Evolutionary conservation across 2,329 filamentous ascomycete species (phyloP), one percentile per base, ranked within the genome.

Genomic region (Hyphodiscus sp.): DNA sequence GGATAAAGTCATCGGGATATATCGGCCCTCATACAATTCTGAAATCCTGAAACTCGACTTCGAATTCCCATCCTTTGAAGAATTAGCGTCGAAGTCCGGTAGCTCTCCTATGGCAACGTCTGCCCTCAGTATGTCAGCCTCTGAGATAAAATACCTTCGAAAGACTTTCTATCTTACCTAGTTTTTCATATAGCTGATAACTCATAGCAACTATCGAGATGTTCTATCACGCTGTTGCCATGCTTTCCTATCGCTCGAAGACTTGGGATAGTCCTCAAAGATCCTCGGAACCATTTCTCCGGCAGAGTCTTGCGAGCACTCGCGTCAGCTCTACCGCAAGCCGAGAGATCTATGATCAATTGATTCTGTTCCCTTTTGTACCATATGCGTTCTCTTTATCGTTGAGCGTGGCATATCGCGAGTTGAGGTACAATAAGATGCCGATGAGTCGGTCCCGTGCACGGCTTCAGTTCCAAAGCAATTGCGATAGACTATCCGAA

Each of bases 151-250:
- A 15, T 4, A n/a, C 11, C 33, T 15, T 15, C 11, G 33, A 38
- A 38, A 10, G 33, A 26, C 23, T 26, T 26, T 26, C 23, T 26
- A n/a, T n/a, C 8, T 26, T 3, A 26, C 23, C 23, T 26, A 26
- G 8, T 26, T 8, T 26, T 26, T 8, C 23, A 26, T 26, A 8
- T 26, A n/a, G 41, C 10, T 47, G 2, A 42, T 49, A 41, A 51
- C 7, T 18, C 11, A 13, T 41, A 82, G 80, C 75, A 8, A 83
- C 82, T 0, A 73, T 85, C 7, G 82, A 85, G 59, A 76, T 79
- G 0, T 76, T 86, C 16, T 86, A 86, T 60, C 81, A 85, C 60
- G 80, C 81, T 2, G 77, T 86, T 7, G 78, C 80, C 38, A 83
- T 85, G 9, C 69, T 85, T 1, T 84, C 81, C 0, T 83, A 79